These are phyloP conservation scores for Musa itinerans DNA, from an alignment of 176 grass and related monocot species.

Conservation along the genomic window DNA sequence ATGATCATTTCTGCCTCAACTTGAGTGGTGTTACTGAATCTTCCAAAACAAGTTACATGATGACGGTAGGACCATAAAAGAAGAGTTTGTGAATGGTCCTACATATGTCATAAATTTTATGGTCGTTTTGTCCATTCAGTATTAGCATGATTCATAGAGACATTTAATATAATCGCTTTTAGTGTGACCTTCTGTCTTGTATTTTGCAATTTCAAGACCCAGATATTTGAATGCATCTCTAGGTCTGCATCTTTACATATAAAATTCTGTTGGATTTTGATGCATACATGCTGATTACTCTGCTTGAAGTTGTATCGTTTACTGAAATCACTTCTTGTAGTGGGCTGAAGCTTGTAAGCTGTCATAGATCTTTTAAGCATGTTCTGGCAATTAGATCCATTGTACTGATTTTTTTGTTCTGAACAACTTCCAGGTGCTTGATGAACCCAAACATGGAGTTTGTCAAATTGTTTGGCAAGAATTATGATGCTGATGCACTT, in stretches of 20 bases:
- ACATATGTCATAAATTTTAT: too few relatives aligned
- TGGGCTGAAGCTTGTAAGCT: background rate
- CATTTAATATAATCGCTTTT: too few relatives aligned
- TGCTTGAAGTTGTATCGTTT: too few relatives aligned
- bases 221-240: too few relatives aligned
- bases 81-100: too few relatives aligned
- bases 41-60: background rate
- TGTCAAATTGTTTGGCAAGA: constrained; percentile 64
- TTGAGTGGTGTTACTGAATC: background rate
- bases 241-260: too few relatives aligned
- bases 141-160: too few relatives aligned
- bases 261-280: too few relatives aligned
- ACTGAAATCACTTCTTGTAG: background rate
- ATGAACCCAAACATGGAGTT: constrained; percentile 66
- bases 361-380: background rate
- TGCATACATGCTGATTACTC: too few relatives aligned
- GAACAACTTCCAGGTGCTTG: constrained; percentile 49
- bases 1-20: background rate
- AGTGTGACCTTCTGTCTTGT: too few relatives aligned
- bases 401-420: background rate
- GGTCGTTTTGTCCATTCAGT: too few relatives aligned
- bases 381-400: background rate
- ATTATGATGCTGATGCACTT: constrained; percentile 58
- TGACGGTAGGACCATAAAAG: background rate
- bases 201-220: too few relatives aligned